Base-by-base conservation (phyloP, 106 monocot genomes). In the Dendrobium chrysotoxum region DNA sequence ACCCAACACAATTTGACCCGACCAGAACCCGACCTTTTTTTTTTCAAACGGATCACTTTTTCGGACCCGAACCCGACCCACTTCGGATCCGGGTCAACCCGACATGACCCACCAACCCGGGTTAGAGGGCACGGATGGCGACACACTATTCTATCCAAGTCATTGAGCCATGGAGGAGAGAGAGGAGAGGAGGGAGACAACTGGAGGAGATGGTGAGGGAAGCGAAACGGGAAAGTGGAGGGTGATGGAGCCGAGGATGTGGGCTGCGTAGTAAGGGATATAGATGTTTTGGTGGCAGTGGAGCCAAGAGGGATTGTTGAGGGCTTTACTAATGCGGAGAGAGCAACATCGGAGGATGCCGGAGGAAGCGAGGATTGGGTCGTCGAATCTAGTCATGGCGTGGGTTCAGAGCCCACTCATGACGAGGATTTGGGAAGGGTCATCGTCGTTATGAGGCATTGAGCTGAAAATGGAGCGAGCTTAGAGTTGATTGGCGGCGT, bases 231-330 rank as follows among this genome's bases (percentile, higher is more conserved):
- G 58, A 9, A 75, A 28, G 40, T 76, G 75, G 77, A 91, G 84
- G 57, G 93, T 91, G 88, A 86, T 91, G n/a, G 93, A 93, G 31
- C 93, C 93, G 65, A 93, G 40, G 75, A 89, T 74, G 77, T 93
- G 93, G 9, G 93, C 93, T 50, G 93, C 93, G 67, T 93, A 93
- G 82, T 93, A 93, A 8, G 91, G 93, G 39, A 93, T 86, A 82
- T 87, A 93, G 80, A 86, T 54, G 79, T 93, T 89, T 82, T 91
- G 89, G 72, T 83, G 82, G 5, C 80, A 80, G 23, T 25, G 82
- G 39, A 86, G 87, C 89, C 89, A 93, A 3, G 68, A 39, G 30
- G 84, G 86, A 57, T 89, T 75, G 47, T 75, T 70, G 61, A 93
- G 70, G 72, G 79, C 77, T 26, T 61, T 81, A 50, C 65, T 7